Base-by-base conservation (phyloP, 176 grass and related monocot species). In the Zea luxurians region DNA sequence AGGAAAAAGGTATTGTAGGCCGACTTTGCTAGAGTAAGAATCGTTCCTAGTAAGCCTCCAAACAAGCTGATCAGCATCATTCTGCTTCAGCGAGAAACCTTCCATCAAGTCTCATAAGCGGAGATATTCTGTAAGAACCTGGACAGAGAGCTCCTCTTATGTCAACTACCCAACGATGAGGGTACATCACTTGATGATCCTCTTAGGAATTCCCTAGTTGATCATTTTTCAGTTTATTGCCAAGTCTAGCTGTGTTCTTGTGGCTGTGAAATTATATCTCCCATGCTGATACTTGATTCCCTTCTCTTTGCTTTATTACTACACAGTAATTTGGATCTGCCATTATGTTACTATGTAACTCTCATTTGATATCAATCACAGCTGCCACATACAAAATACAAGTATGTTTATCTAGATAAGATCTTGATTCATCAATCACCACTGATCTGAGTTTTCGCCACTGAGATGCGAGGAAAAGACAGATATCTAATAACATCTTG, bases 401-500 rank as follows among this genome's bases (percentile, higher is more conserved):
- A 37, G 5, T 60, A 48, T 76, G 11, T 78, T 77, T 78, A 60
- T 83, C 67, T 66, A 11, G 36, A 68, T 61, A 52, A 16, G 78
- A 68, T 83, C 37, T 62, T 83, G 52, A 46, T 68, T 69, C 69
- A 18, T 88, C 63, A 83, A 49, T 63, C 81, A 61, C 35, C 59
- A 61, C 9, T 61, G 54, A 75, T 83, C 75, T 88, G 75, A 73
- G 74, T 37, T 80, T 73, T 77, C 50, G 16, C 67, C 68, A 52
- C 49, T 89, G 70, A 68, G 77, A 54, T 45, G 13, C 71, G 60
- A 43, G 57, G 47, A 70, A 79, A 85, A 52, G 65, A 44, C 12
- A 47, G 38, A 60, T 78, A 82, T 86, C 83, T 89, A 82, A 62
- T 89, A 82, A 82, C 78, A 82, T 74, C 78, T 61, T 68, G 61